These are phyloP conservation scores for Raphidocelis subcapitata DNA, from an alignment of 139 green algal species.

Conservation along the genomic window DNA sequence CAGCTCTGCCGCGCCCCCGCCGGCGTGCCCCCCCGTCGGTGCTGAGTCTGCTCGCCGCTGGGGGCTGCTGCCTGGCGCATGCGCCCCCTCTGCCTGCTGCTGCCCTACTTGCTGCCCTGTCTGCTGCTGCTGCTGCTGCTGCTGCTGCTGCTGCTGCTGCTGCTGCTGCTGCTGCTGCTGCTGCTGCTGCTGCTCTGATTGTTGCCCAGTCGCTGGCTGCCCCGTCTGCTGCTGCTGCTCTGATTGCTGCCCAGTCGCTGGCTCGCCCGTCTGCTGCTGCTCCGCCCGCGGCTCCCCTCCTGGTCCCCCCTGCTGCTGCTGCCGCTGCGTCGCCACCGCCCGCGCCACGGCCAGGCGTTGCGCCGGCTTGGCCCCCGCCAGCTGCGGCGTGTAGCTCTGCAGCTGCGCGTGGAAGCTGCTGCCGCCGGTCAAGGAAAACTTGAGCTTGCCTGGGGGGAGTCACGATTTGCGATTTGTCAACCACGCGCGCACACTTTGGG, in stretches of 20 bases:
- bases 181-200: neutral
- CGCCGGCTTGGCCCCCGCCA: constrained; percentile 20
- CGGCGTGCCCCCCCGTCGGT: too few relatives aligned
- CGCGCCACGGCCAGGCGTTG: neutral
- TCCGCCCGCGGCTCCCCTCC: neutral
- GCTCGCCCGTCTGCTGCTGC: neutral
- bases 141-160: neutral
- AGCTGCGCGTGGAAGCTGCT: constrained; percentile 42
- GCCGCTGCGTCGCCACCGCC: neutral
- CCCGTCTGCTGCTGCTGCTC: neutral
- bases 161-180: neutral
- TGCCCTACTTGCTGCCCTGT: too few relatives aligned
- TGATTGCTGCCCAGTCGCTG: neutral
- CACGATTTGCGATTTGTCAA: constrained; percentile 1
- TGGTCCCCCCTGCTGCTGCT: neutral
- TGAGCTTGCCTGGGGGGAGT: constrained; percentile 55
- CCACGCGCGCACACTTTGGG: neutral
- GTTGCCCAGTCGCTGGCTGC: neutral
- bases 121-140: too few relatives aligned
- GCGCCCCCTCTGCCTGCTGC: too few relatives aligned
- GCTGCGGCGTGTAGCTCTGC: constrained; percentile 17
- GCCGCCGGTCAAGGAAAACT: constrained; percentile 61
- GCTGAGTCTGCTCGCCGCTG: too few relatives aligned
- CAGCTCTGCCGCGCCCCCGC: neutral
- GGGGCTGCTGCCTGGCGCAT: too few relatives aligned